A percentile compares a stretch with the other conserved stretches of the same genome.
phyloP scores from a whole-genome alignment of 805 yeast species.

The Barnettozyma botsteinii region DNA sequence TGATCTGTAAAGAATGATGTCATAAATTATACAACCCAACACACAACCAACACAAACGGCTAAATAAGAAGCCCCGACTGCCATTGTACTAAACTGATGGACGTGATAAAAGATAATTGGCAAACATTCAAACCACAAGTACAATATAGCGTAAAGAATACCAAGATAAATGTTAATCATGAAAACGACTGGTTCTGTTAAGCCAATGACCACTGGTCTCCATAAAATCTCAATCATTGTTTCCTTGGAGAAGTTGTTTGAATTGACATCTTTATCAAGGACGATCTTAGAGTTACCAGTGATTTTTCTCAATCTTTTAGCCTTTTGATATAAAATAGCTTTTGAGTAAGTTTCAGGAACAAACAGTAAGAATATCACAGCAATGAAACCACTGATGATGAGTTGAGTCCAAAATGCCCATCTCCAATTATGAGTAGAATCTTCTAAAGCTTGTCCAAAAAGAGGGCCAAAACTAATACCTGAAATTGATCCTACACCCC shows the following conservation, averaged over 20 bases:
- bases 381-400: slow-evolving; percentile 34
- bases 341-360: slow-evolving; percentile 46
- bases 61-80: slow-evolving; percentile 42
- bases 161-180: slow-evolving; percentile 48
- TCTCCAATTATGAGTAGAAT: slow-evolving; percentile 42
- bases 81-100: slow-evolving; percentile 42
- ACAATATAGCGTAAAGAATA: slow-evolving; percentile 45
- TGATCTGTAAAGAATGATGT: slow-evolving; percentile 22
- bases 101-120: slow-evolving; percentile 47
- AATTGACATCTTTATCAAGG: slow-evolving; percentile 29
- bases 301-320: slow-evolving; percentile 38
- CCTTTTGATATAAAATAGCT: slow-evolving; percentile 43
- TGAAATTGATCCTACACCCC: slow-evolving; percentile 49
- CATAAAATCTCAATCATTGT: slow-evolving; percentile 32
- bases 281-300: slow-evolving; percentile 46
- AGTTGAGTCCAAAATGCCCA: slow-evolving; percentile 49
- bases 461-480: slow-evolving; percentile 57
- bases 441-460: slow-evolving; percentile 46
- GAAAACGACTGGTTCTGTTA: slow-evolving; percentile 51
- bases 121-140: slow-evolving; percentile 56
- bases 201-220: slow-evolving; percentile 46
- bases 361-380: slow-evolving; percentile 32
- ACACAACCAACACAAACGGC: slow-evolving; percentile 42
- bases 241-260: slow-evolving; percentile 15
- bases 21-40: slow-evolving; percentile 31